Conservation (phyloP, 495 filamentous ascomycete genomes). For the Extremus antarcticus region DNA sequence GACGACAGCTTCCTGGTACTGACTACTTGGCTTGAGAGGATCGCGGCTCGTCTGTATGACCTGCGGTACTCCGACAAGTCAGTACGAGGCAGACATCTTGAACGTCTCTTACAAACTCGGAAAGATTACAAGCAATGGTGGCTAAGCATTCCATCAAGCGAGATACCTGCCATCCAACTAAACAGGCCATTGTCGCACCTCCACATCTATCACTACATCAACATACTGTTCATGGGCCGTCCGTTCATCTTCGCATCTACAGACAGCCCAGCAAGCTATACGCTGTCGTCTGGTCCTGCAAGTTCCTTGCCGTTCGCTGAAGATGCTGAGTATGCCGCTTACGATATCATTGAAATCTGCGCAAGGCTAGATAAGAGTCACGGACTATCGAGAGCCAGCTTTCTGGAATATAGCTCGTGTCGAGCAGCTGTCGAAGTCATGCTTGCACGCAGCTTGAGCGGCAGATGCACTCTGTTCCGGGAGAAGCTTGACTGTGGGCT, state of each 20-base stretch:
- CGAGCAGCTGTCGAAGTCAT: background rate
- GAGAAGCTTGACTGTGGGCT: background rate
- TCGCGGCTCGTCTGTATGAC: background rate
- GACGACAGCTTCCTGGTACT: background rate
- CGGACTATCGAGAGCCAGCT: background rate
- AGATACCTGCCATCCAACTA: background rate
- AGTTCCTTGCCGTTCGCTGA: background rate
- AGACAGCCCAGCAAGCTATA: background rate
- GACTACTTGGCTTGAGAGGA: background rate
- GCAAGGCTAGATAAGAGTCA: background rate
- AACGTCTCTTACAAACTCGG: background rate
- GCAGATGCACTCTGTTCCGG: background rate
- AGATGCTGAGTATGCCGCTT: background rate
- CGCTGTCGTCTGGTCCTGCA: background rate
- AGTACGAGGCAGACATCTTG: background rate
- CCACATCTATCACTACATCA: background rate
- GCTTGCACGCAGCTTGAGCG: background rate
- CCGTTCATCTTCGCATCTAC: background rate
- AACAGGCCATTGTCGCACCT: background rate
- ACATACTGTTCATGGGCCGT: background rate
- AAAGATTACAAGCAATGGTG: background rate
- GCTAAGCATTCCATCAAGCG: background rate
- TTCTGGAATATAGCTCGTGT: background rate
- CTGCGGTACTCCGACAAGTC: background rate
- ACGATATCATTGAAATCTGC: background rate